These are phyloP conservation scores for Paecilomyces sp. DNA, from an alignment of 2,329 filamentous ascomycete species.

Conservation along the genomic window DNA sequence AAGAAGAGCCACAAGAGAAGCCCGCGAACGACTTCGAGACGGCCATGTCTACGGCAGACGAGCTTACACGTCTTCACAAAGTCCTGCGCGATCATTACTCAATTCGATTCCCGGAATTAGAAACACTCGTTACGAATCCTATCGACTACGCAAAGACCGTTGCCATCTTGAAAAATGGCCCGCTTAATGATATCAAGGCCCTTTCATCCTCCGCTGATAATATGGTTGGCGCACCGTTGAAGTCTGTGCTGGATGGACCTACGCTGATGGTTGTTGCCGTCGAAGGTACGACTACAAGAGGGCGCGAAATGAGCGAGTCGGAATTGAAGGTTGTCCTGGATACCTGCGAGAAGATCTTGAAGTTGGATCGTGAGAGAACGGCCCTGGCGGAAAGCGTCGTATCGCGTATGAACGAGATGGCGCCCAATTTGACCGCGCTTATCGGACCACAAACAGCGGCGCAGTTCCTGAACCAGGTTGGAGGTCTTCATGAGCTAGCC, in stretches of 20 bases:
- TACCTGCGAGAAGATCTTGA: conserved; percentile 83
- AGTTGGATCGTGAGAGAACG: conserved; percentile 78
- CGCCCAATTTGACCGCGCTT: conserved; percentile 83
- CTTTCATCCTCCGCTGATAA: conserved; percentile 74
- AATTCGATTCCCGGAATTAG: conserved; percentile 84
- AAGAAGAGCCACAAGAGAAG: conserved; percentile 53
- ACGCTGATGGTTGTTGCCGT: conserved; percentile 93
- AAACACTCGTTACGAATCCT: conserved; percentile 81
- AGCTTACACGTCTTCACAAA: conserved; percentile 91
- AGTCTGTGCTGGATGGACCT: conserved; percentile 76
- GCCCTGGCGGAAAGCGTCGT: conserved; percentile 90
- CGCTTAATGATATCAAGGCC: conserved; percentile 78
- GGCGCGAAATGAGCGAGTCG: conserved; percentile 64
- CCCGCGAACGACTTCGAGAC: conserved; percentile 75
- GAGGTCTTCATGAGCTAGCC: conserved; percentile 78
- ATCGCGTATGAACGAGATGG: conserved; percentile 93
- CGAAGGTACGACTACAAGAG: conserved; percentile 84
- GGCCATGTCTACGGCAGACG: conserved; percentile 86
- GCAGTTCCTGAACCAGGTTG: conserved; percentile 90
- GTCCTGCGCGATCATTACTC: conserved; percentile 96
- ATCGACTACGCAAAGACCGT: conserved; percentile 95
- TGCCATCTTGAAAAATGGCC: conserved; percentile 84
- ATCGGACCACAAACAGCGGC: conserved; percentile 90
- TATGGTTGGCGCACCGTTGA: conserved; percentile 65
- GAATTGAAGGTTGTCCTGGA: conserved; percentile 67